Conservation (phyloP, 495 filamentous ascomycete genomes). For the Penicillium parvum region DNA sequence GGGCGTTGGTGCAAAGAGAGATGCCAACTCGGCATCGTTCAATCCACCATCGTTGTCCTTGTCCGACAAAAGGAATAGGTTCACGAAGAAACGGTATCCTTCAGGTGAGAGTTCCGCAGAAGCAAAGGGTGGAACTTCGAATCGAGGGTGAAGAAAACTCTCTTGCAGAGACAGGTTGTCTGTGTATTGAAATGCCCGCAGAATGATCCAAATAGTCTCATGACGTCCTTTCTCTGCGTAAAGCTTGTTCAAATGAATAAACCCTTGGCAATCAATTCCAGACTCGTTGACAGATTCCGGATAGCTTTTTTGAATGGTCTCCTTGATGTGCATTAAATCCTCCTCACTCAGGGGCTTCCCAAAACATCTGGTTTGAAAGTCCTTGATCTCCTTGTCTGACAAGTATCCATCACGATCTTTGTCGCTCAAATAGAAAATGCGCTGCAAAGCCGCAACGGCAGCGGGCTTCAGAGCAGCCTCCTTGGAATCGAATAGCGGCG, state of each 20-base stretch:
- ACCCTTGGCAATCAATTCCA: slow-evolving; percentile 77
- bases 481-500: slow-evolving; percentile 93
- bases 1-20: slow-evolving; percentile 89
- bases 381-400: slow-evolving; percentile 82
- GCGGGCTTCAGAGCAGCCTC: slow-evolving; percentile 84
- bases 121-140: slow-evolving; percentile 85
- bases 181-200: slow-evolving; percentile 94
- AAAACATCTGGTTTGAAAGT: slow-evolving; percentile 89
- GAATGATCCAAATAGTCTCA: slow-evolving; percentile 95
- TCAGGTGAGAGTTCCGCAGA: slow-evolving; percentile 92
- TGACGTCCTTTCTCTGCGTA: slow-evolving; percentile 98
- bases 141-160: slow-evolving; percentile 85
- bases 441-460: slow-evolving; percentile 75
- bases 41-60: slow-evolving; percentile 96
- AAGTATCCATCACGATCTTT: slow-evolving; percentile 94
- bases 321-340: slow-evolving; percentile 85
- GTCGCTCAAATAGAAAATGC: slow-evolving; percentile 93
- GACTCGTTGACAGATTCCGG: slow-evolving; percentile 59
- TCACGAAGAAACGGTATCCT: slow-evolving; percentile 96
- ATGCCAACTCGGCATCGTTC: slow-evolving; percentile 75
- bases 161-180: slow-evolving; percentile 89
- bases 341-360: slow-evolving; percentile 72
- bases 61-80: slow-evolving; percentile 90
- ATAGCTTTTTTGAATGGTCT: slow-evolving; percentile 64
- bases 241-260: slow-evolving; percentile 85